Conservation (phyloP, 1,139 yeast genomes). For the Yamadazyma atmosphaerica region DNA sequence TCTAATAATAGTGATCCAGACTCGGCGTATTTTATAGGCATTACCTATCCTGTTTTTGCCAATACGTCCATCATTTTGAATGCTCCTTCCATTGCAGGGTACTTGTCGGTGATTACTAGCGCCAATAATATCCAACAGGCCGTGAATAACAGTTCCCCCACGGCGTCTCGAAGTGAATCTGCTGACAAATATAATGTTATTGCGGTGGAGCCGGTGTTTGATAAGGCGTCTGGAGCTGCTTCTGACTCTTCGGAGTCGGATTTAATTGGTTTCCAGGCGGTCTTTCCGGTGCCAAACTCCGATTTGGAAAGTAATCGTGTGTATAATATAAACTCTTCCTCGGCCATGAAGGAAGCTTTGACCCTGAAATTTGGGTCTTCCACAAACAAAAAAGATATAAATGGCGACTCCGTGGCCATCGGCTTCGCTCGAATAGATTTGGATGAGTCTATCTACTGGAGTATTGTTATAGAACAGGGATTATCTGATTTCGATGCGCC, state of each 20-base stretch:
- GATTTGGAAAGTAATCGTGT: conserved; percentile 22
- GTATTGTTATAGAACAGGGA: conserved; percentile 70
- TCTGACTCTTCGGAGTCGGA: conserved; percentile 11
- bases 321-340: conserved; percentile 29
- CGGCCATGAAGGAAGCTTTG: conserved; percentile 44
- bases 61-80: conserved; percentile 68
- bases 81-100: conserved; percentile 67
- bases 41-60: conserved; percentile 70
- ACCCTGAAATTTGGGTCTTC: conserved; percentile 46
- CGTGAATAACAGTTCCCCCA: conserved; percentile 45
- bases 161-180: conserved; percentile 5
- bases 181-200: conserved; percentile 32
- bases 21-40: conserved; percentile 48
- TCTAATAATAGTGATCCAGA: conserved; percentile 33
- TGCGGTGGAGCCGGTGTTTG: conserved; percentile 34
- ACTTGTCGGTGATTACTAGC: conserved; percentile 62
- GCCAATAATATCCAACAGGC: conserved; percentile 55
- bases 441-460: conserved; percentile 60
- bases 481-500: conserved; percentile 63
- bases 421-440: conserved; percentile 66
- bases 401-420: conserved; percentile 54
- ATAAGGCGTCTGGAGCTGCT: conserved; percentile 12
- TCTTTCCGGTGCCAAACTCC: conserved; percentile 30
- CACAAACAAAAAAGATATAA: conserved; percentile 43
- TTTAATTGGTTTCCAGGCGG: conserved; percentile 34